phyloP scores from a whole-genome alignment of 2,329 filamentous ascomycete species.

The Colletotrichum spinosum region DNA sequence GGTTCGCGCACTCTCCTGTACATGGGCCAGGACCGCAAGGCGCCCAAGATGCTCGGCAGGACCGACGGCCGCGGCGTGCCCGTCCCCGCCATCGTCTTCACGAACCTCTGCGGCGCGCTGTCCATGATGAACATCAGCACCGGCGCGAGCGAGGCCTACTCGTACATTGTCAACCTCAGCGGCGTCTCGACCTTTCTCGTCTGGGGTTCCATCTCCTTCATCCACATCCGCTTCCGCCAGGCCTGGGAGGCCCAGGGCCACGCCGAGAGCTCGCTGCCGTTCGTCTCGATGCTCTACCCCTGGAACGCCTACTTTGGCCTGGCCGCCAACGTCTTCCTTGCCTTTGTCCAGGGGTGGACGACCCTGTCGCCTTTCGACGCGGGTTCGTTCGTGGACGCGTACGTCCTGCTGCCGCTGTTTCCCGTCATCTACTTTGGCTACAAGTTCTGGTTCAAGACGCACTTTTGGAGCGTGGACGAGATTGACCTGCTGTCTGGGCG shows the following conservation, averaged over 20 bases:
- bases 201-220: slow-evolving; percentile 77
- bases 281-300: slow-evolving; percentile 65
- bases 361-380: slow-evolving; percentile 68
- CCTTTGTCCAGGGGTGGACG: slow-evolving; percentile 72
- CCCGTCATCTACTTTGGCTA: slow-evolving; percentile 66
- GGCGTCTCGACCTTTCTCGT: slow-evolving; percentile 79
- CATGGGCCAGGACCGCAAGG: slow-evolving; percentile 80
- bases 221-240: slow-evolving; percentile 77
- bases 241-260: slow-evolving; percentile 72
- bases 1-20: slow-evolving; percentile 79
- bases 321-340: slow-evolving; percentile 67
- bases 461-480: slow-evolving; percentile 60
- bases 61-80: slow-evolving; percentile 74
- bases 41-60: slow-evolving; percentile 75
- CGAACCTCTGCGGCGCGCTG: slow-evolving; percentile 77
- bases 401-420: slow-evolving; percentile 71
- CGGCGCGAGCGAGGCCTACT: slow-evolving; percentile 73
- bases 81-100: slow-evolving; percentile 72
- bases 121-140: slow-evolving; percentile 81
- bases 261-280: slow-evolving; percentile 64
- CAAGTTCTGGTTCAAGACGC: slow-evolving; percentile 67
- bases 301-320: slow-evolving; percentile 71
- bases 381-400: slow-evolving; percentile 71
- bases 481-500: slow-evolving; percentile 69
- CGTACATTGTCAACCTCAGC: slow-evolving; percentile 76